A percentile compares a stretch with the other conserved stretches of the same genome.
Conservation (phyloP, 257 asterid species). For the Oldenlandia corymbosa region DNA sequence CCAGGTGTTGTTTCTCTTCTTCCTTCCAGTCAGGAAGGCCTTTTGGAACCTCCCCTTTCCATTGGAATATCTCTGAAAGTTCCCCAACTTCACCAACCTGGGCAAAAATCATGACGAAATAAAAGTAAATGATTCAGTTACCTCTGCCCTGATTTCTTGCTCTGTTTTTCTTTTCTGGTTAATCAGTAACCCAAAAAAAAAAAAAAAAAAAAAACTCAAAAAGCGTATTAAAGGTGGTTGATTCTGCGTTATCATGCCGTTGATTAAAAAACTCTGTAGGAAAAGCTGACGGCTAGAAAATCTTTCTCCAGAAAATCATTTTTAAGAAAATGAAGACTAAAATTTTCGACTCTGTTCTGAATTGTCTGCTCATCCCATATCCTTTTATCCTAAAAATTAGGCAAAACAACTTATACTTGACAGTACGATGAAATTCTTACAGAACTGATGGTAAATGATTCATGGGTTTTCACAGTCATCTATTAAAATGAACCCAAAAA, state of each 20-base stretch:
- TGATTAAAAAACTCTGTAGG: neutral
- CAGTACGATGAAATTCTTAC: too few species aligned
- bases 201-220: neutral
- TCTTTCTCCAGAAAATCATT: conserved; percentile 9
- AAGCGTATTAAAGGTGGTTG: neutral
- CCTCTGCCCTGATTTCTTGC: neutral
- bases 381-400: too few species aligned
- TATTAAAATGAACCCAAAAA: too few species aligned
- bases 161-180: neutral
- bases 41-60: conserved; percentile 43
- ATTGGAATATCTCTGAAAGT: conserved; percentile 37
- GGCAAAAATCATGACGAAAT: neutral
- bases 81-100: conserved; percentile 44
- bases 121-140: too few species aligned
- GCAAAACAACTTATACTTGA: too few species aligned
- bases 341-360: too few species aligned
- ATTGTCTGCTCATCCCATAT: too few species aligned
- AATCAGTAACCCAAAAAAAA: neutral
- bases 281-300: neutral
- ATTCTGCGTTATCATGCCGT: neutral
- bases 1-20: conserved; percentile 30
- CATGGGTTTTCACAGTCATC: too few species aligned
- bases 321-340: conserved; percentile 1
- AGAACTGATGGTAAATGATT: too few species aligned
- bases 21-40: conserved; percentile 39